Conservation (phyloP, 1,284 basidiomycete species). For the Malassezia psittaci region DNA sequence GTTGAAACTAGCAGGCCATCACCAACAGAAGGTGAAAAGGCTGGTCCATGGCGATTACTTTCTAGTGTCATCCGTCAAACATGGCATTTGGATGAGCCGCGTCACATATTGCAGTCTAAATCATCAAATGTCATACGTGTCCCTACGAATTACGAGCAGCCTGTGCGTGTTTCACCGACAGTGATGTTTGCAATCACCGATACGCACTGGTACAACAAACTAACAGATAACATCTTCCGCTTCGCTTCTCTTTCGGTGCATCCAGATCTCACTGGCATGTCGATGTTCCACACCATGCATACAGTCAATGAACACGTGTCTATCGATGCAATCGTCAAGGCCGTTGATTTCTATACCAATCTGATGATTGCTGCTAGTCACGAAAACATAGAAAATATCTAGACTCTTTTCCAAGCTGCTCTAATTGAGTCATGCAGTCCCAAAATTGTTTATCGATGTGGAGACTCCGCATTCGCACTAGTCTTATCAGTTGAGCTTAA, state of each 20-base stretch:
- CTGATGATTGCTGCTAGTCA: slow-evolving; percentile 51
- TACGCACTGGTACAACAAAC: slow-evolving; percentile 53
- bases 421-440: too few relatives aligned
- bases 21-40: slow-evolving; percentile 8
- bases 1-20: slow-evolving; percentile 1
- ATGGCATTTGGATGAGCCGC: slow-evolving; percentile 54
- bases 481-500: neutral
- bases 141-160: slow-evolving; percentile 39
- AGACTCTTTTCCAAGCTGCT: neutral
- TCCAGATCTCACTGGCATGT: slow-evolving; percentile 47
- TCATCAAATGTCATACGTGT: slow-evolving; percentile 52
- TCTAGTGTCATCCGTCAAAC: slow-evolving; percentile 50
- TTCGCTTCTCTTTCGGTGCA: slow-evolving; percentile 48
- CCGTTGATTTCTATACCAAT: slow-evolving; percentile 52
- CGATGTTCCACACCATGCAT: slow-evolving; percentile 54
- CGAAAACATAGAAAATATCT: slow-evolving; percentile 13
- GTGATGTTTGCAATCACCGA: slow-evolving; percentile 55
- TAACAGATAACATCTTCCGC: slow-evolving; percentile 55
- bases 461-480: too few relatives aligned
- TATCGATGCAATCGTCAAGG: slow-evolving; percentile 49
- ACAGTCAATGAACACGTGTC: slow-evolving; percentile 57
- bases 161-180: slow-evolving; percentile 52
- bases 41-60: slow-evolving; percentile 48
- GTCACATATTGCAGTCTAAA: slow-evolving; percentile 54
- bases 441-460: too few relatives aligned